Percentiles rank a stretch among this genome's conserved stretches.
These are phyloP conservation scores for Penicillium thymicola DNA, from an alignment of 2,329 filamentous ascomycete species.

Conservation along the genomic window DNA sequence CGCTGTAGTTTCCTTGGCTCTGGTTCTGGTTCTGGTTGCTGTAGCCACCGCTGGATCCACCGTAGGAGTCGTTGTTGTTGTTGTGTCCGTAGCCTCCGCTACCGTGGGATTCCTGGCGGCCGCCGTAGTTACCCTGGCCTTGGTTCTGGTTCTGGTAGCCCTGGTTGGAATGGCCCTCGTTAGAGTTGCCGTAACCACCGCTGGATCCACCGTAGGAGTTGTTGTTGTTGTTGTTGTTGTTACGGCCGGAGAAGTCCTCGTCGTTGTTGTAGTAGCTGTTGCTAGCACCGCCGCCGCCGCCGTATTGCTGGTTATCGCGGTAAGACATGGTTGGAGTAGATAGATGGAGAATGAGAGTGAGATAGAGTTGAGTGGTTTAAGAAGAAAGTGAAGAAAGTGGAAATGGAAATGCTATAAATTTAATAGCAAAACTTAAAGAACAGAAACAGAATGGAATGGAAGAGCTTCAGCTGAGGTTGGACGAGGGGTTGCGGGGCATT, in stretches of 20 bases:
- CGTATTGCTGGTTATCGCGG: conserved; percentile 16
- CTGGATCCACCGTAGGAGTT: not conserved
- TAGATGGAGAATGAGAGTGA: not conserved
- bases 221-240: conserved; percentile 1
- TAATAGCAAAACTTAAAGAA: not conserved
- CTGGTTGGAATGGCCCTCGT: not conserved
- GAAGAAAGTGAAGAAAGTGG: not conserved
- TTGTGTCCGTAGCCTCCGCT: not conserved
- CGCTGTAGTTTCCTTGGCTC: too few species aligned
- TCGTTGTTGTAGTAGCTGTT: conserved; percentile 28
- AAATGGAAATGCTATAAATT: not conserved
- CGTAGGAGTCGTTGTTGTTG: not conserved
- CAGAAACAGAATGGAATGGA: conserved; percentile 2
- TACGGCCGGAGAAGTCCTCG: conserved; percentile 16
- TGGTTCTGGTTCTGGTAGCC: not conserved
- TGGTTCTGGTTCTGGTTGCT: too few species aligned
- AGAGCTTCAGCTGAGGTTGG: conserved; percentile 6
- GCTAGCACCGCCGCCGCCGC: conserved; percentile 18
- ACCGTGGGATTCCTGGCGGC: not conserved
- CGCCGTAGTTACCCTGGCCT: conserved; percentile 9
- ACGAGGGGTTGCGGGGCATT: conserved; percentile 3
- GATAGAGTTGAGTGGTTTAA: not conserved
- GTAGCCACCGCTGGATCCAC: too few species aligned
- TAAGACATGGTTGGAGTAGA: conserved; percentile 18
- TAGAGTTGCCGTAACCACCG: conserved; percentile 8